These are phyloP conservation scores for Cladosporium velox DNA, from an alignment of 2,329 filamentous ascomycete genomes.

Conservation along the genomic window DNA sequence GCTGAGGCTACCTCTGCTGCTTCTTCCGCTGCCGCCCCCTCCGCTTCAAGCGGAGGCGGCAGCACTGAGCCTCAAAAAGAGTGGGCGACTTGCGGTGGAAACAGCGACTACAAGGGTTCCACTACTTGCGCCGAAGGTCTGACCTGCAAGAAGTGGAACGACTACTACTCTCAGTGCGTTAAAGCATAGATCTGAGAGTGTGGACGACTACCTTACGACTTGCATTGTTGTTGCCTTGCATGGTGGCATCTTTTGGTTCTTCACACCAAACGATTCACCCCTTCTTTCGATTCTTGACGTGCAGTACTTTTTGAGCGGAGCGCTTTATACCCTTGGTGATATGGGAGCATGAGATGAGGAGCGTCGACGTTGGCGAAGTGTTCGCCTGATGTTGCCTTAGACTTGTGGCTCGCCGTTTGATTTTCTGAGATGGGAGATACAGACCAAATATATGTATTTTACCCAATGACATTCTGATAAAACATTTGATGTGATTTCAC, in stretches of 20 bases:
- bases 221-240: slow-evolving; percentile 15
- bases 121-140: slow-evolving; percentile 37
- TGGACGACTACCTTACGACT: slow-evolving; percentile 1
- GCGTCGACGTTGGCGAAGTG: neutral
- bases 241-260: slow-evolving; percentile 13
- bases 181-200: neutral
- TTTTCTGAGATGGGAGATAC: slow-evolving; percentile 7
- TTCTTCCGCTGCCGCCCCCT: slow-evolving; percentile 19
- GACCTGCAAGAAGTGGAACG: slow-evolving; percentile 39
- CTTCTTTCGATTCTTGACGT: slow-evolving; percentile 16
- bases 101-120: slow-evolving; percentile 37
- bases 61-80: slow-evolving; percentile 25
- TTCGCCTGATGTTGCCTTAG: neutral
- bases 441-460: slow-evolving; percentile 11
- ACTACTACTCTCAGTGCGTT: slow-evolving; percentile 35
- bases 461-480: slow-evolving; percentile 10
- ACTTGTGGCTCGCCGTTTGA: slow-evolving; percentile 1
- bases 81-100: slow-evolving; percentile 42
- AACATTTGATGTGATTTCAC: slow-evolving; percentile 26
- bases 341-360: neutral
- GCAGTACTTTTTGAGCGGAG: slow-evolving; percentile 20
- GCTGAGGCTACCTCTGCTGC: slow-evolving; percentile 16
- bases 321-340: slow-evolving; percentile 17
- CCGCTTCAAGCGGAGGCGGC: slow-evolving; percentile 19
- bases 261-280: slow-evolving; percentile 3